Conservation (phyloP, 176 grass and related monocot genomes). For the Bolboschoenus planiculmis region DNA sequence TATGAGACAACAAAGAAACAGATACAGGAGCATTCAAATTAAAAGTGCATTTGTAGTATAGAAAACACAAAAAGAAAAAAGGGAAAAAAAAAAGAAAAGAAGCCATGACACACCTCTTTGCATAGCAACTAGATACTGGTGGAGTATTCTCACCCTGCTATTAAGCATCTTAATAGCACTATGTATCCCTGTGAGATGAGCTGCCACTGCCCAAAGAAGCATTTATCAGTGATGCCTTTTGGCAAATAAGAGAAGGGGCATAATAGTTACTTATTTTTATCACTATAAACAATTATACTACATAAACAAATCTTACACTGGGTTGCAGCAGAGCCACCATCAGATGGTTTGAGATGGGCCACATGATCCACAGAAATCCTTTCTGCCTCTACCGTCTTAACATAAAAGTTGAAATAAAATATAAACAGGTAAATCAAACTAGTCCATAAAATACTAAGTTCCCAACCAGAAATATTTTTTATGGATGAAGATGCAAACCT, state of each 20-base stretch:
- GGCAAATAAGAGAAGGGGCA: neutral
- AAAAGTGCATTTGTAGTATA: neutral
- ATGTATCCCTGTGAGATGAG: constrained; percentile 99
- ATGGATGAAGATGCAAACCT: constrained; percentile 49
- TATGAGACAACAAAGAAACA: neutral
- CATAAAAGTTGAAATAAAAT: constrained; percentile 24
- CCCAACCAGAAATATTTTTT: neutral
- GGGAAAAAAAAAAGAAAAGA: neutral
- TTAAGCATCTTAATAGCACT: constrained; percentile 99
- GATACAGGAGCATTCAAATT: constrained; percentile 1
- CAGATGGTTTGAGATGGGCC: constrained; percentile 98
- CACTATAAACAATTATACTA: constrained; percentile 9
- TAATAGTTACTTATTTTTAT: neutral
- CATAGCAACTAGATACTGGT: constrained; percentile 93
- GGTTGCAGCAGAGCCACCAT: constrained; percentile 97
- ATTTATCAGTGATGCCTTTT: constrained; percentile 30
- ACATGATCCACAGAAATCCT: constrained; percentile 98
- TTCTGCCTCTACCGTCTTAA: constrained; percentile 96
- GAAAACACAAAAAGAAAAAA: constrained; percentile 8
- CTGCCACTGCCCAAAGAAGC: constrained; percentile 65
- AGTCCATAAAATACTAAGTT: constrained; percentile 2
- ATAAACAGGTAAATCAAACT: neutral
- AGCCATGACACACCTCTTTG: constrained; percentile 53
- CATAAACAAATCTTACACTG: constrained; percentile 60
- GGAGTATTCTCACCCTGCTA: constrained; percentile 79